Percentiles rank a stretch among this genome's conserved stretches.
phyloP scores from a whole-genome alignment of 305 asterid species.

The Withania somnifera region DNA sequence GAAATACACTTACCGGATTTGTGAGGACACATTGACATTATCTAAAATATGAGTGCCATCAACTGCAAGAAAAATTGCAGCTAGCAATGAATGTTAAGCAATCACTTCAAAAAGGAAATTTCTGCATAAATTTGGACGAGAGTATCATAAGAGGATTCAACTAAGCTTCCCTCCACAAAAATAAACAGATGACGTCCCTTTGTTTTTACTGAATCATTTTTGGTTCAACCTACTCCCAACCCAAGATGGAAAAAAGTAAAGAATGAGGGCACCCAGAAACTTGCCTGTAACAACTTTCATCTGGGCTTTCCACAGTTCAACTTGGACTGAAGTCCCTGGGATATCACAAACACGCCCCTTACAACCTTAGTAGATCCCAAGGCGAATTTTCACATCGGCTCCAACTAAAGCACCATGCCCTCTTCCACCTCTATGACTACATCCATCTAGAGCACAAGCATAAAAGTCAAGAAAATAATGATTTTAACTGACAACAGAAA shows the following conservation, averaged over 20 bases:
- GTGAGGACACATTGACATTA: slow-evolving; percentile 9
- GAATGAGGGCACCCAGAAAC: slow-evolving; percentile 2
- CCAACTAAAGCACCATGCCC: slow-evolving; percentile 71
- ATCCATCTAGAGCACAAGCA: slow-evolving; percentile 36
- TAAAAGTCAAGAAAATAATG: background rate
- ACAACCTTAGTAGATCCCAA: slow-evolving; percentile 76
- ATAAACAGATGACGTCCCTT: background rate
- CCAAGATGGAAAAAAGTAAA: background rate
- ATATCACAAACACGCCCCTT: slow-evolving; percentile 79
- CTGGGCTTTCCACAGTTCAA: slow-evolving; percentile 82
- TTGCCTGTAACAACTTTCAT: slow-evolving; percentile 86
- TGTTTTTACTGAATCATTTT: background rate
- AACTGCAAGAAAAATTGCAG: slow-evolving; percentile 33
- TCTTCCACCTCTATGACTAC: slow-evolving; percentile 76
- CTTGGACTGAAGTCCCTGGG: slow-evolving; percentile 63
- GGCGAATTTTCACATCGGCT: slow-evolving; percentile 54
- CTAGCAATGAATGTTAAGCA: background rate
- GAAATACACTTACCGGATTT: slow-evolving; percentile 30
- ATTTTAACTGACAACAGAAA: background rate
- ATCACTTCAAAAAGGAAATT: background rate
- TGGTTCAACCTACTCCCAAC: background rate
- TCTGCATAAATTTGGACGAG: background rate
- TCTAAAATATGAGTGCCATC: slow-evolving; percentile 67
- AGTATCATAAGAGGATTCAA: background rate
- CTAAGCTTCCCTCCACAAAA: background rate